Percentiles rank a stretch among this genome's conserved stretches.
Conservation (phyloP, 2,329 filamentous ascomycete species). For the Phoma sp. region DNA sequence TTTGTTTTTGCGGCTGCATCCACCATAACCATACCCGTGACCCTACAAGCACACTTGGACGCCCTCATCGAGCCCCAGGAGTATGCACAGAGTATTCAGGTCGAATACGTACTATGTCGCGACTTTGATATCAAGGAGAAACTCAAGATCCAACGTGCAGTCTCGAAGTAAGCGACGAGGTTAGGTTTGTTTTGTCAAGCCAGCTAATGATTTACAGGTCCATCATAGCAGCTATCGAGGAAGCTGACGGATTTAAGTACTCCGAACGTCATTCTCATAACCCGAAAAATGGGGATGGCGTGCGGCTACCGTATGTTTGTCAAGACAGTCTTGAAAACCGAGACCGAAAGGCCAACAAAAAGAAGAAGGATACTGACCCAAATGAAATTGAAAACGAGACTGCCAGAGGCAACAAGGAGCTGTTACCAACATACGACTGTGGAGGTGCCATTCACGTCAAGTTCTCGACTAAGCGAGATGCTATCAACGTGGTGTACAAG, state of each 20-base stretch:
- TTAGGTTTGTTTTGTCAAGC: background rate
- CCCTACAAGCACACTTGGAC: constrained; percentile 34
- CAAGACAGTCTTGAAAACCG: constrained; percentile 42
- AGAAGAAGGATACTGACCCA: constrained; percentile 23
- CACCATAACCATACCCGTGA: constrained; percentile 39
- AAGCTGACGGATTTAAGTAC: constrained; percentile 44
- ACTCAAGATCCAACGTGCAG: constrained; percentile 37
- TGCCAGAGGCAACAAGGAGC: background rate
- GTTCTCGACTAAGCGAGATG: constrained; percentile 43
- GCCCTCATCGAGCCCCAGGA: constrained; percentile 35
- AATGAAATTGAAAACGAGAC: constrained; percentile 9
- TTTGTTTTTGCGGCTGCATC: constrained; percentile 39
- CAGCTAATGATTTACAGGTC: constrained; percentile 7
- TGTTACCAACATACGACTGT: constrained; percentile 39
- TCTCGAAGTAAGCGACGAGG: constrained; percentile 29
- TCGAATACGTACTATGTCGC: constrained; percentile 36
- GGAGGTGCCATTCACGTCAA: constrained; percentile 43
- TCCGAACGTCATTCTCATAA: constrained; percentile 39
- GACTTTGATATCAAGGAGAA: constrained; percentile 35
- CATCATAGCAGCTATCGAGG: constrained; percentile 39
- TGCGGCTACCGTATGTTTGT: constrained; percentile 43
- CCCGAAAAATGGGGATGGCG: constrained; percentile 37
- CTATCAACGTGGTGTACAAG: constrained; percentile 45
- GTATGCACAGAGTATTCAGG: constrained; percentile 37
- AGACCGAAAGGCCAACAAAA: constrained; percentile 31